Evolutionary conservation across 768 basidiomycete genomes (phyloP).

Genomic region (Collybiopsis luxurians): DNA sequence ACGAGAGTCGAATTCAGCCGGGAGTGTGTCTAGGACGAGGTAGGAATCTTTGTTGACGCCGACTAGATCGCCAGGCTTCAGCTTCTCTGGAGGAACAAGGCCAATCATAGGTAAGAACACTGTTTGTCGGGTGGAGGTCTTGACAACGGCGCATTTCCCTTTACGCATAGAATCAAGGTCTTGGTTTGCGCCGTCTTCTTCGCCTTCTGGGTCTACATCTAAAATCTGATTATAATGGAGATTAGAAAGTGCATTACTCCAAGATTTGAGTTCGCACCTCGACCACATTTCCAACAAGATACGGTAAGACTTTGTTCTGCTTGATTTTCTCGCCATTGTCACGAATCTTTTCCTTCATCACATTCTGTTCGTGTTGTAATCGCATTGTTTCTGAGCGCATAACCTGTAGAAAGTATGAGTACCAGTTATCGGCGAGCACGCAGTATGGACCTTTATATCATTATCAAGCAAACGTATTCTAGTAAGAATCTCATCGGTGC

Average conservation of each 20-base stretch:
- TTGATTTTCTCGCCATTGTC: slow-evolving; percentile 99
- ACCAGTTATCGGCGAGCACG: not conserved
- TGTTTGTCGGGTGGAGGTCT: slow-evolving; percentile 97
- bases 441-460: slow-evolving; percentile 77
- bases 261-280: slow-evolving; percentile 56
- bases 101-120: slow-evolving; percentile 98
- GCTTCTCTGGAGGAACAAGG: slow-evolving; percentile 88
- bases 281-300: slow-evolving; percentile 96
- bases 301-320: slow-evolving; percentile 98
- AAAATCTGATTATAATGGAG: slow-evolving; percentile 60
- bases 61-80: slow-evolving; percentile 91
- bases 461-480: slow-evolving; percentile 94
- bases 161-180: slow-evolving; percentile 95
- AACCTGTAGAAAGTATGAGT: slow-evolving; percentile 51
- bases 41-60: slow-evolving; percentile 99
- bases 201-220: slow-evolving; percentile 89
- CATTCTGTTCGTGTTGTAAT: slow-evolving; percentile 89
- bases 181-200: slow-evolving; percentile 94
- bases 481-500: slow-evolving; percentile 85
- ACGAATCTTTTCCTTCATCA: slow-evolving; percentile 98
- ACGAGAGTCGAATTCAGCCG: slow-evolving; percentile 95
- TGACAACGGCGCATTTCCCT: slow-evolving; percentile 98
- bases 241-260: not conserved
- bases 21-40: slow-evolving; percentile 91
- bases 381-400: slow-evolving; percentile 95